A percentile compares a stretch with the other conserved stretches of the same genome.
phyloP scores from a whole-genome alignment of 495 filamentous ascomycete genomes.

The Podospora comata region DNA sequence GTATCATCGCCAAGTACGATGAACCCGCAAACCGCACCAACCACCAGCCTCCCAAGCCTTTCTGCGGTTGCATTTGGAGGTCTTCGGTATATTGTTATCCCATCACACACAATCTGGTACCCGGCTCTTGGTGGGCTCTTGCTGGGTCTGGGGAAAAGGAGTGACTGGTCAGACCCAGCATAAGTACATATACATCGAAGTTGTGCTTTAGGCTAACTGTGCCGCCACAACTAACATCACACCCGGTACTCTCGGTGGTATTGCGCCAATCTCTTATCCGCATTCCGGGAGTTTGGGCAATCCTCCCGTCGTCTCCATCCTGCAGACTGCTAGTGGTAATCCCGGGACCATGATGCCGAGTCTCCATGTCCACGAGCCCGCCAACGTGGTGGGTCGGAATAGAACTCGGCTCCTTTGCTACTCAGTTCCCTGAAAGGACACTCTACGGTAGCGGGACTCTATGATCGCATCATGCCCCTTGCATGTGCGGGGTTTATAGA shows the following conservation, averaged over 20 bases:
- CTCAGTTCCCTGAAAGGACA: neutral
- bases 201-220: slow-evolving; percentile 1
- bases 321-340: slow-evolving; percentile 25
- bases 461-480: neutral
- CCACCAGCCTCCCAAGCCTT: neutral
- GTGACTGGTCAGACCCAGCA: neutral
- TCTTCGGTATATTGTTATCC: neutral
- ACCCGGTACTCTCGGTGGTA: neutral
- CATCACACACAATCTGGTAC: neutral
- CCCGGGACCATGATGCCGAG: slow-evolving; percentile 22
- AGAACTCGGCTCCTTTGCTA: neutral
- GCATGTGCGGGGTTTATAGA: neutral
- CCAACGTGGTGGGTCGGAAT: slow-evolving; percentile 5
- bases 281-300: slow-evolving; percentile 2
- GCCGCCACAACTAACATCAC: neutral
- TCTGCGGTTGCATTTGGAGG: neutral
- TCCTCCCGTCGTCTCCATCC: neutral
- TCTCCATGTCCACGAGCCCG: slow-evolving; percentile 18
- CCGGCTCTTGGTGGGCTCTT: neutral
- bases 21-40: neutral
- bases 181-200: neutral
- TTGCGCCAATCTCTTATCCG: neutral
- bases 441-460: neutral
- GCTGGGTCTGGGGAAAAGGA: neutral
- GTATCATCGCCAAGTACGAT: neutral